A percentile compares a stretch with the other conserved stretches of the same genome.
Conservation (phyloP, 2,329 filamentous ascomycete species). For the Penicillium sp. region DNA sequence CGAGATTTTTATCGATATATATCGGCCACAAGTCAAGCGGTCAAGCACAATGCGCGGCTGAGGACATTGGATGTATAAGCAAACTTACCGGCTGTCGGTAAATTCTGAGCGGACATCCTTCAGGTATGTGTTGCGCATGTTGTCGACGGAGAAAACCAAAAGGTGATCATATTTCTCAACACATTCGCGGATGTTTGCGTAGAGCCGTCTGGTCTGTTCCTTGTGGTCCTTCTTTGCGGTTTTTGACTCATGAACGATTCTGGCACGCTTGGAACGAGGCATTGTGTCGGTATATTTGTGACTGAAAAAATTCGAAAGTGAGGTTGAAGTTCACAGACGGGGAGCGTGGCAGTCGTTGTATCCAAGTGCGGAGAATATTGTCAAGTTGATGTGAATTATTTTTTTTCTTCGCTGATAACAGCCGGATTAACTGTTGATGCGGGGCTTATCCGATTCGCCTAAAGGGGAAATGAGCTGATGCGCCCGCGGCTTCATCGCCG, state of each 20-base stretch:
- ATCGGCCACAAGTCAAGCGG: not conserved
- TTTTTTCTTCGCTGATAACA: slow-evolving; percentile 46
- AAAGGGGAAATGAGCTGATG: slow-evolving; percentile 39
- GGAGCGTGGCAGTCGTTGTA: slow-evolving; percentile 14
- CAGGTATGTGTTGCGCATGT: slow-evolving; percentile 97
- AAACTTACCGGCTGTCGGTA: slow-evolving; percentile 75
- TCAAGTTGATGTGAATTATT: slow-evolving; percentile 34
- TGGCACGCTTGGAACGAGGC: slow-evolving; percentile 95
- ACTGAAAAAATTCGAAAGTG: not conserved
- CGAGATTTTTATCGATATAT: not conserved
- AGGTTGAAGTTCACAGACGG: not conserved
- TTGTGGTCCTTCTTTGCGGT: slow-evolving; percentile 92
- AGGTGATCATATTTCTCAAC: slow-evolving; percentile 86
- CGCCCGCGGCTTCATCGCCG: slow-evolving; percentile 13
- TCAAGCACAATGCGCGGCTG: not conserved
- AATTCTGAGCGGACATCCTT: slow-evolving; percentile 89
- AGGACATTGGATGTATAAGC: not conserved
- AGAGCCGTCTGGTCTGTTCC: slow-evolving; percentile 84
- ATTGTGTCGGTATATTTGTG: slow-evolving; percentile 56
- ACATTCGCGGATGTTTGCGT: slow-evolving; percentile 83
- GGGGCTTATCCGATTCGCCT: slow-evolving; percentile 40
- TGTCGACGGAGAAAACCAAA: slow-evolving; percentile 92
- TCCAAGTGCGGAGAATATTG: slow-evolving; percentile 27
- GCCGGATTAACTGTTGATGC: slow-evolving; percentile 42
- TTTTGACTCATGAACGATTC: slow-evolving; percentile 86